These are phyloP conservation scores for Heterobasidion occidentale DNA, from an alignment of 1,284 basidiomycete genomes.

Conservation along the genomic window DNA sequence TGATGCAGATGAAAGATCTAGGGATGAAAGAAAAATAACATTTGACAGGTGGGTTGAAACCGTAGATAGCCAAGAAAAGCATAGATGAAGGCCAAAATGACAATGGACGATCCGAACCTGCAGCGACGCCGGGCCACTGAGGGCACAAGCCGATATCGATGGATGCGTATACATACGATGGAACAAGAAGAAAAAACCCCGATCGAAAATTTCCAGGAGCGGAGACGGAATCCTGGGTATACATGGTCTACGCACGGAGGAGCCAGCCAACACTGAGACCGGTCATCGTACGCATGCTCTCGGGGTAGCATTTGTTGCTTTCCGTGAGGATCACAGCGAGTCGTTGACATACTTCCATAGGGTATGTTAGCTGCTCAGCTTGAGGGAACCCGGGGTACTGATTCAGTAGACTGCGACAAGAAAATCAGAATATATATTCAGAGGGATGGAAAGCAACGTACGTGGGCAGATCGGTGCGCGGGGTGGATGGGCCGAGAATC, in stretches of 20 bases:
- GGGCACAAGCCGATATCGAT: neutral
- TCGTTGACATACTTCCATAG: slow-evolving; percentile 62
- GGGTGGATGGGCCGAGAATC: slow-evolving; percentile 49
- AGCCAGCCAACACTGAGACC: slow-evolving; percentile 77
- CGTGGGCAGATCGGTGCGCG: slow-evolving; percentile 46
- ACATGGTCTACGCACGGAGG: slow-evolving; percentile 22
- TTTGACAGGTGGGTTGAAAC: no score
- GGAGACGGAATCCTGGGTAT: neutral
- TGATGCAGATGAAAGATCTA: no score
- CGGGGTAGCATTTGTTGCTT: slow-evolving; percentile 68
- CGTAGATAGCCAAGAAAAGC: no score
- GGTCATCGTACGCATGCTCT: slow-evolving; percentile 66
- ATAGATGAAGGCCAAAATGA: no score
- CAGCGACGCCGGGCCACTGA: neutral
- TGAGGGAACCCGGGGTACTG: slow-evolving; percentile 75
- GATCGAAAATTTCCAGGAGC: neutral
- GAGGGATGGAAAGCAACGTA: slow-evolving; percentile 21
- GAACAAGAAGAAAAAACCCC: neutral
- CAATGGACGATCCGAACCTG: no score
- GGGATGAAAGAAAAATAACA: no score
- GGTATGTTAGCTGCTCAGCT: slow-evolving; percentile 75
- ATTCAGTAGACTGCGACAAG: slow-evolving; percentile 38
- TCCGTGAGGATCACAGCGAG: slow-evolving; percentile 61
- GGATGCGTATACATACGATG: neutral
- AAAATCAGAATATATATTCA: neutral